Conservation (phyloP, 2,329 filamentous ascomycete genomes). For the Fusarium stilboides region DNA sequence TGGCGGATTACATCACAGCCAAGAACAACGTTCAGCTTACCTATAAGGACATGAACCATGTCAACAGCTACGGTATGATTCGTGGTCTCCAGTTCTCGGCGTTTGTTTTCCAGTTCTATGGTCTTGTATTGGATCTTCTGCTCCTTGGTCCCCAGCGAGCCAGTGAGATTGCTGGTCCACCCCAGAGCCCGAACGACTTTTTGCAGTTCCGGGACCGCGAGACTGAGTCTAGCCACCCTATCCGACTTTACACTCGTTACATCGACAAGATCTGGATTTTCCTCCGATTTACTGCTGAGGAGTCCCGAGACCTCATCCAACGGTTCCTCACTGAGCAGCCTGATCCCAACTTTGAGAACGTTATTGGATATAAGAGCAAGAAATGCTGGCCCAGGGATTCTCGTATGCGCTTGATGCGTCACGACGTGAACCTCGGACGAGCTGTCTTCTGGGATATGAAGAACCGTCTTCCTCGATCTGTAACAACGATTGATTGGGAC, state of each 20-base stretch:
- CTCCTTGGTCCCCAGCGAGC: conserved; percentile 94
- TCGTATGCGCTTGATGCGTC: conserved; percentile 97
- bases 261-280: conserved; percentile 99
- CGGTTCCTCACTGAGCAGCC: conserved; percentile 98
- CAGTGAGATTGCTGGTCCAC: conserved; percentile 97
- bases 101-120: conserved; percentile 99
- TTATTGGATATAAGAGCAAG: conserved; percentile 99
- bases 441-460: conserved; percentile 99
- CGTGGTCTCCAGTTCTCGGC: conserved; percentile 97
- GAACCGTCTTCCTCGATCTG: conserved; percentile 92
- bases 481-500: conserved; percentile 99
- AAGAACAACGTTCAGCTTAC: conserved; percentile 99
- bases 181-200: conserved; percentile 96
- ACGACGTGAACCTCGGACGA: conserved; percentile 97
- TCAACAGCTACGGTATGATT: conserved; percentile 99
- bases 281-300: conserved; percentile 92
- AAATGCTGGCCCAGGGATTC: conserved; percentile 99
- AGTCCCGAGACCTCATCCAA: conserved; percentile 95
- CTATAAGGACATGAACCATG: conserved; percentile 99
- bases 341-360: conserved; percentile 98
- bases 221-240: conserved; percentile 93
- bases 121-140: conserved; percentile 92
- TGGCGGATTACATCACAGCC: conserved; percentile 98
- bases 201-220: conserved; percentile 95
- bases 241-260: conserved; percentile 97